Base-by-base conservation (phyloP, 148 eudicot species). In the Selenicereus undatus region DNA sequence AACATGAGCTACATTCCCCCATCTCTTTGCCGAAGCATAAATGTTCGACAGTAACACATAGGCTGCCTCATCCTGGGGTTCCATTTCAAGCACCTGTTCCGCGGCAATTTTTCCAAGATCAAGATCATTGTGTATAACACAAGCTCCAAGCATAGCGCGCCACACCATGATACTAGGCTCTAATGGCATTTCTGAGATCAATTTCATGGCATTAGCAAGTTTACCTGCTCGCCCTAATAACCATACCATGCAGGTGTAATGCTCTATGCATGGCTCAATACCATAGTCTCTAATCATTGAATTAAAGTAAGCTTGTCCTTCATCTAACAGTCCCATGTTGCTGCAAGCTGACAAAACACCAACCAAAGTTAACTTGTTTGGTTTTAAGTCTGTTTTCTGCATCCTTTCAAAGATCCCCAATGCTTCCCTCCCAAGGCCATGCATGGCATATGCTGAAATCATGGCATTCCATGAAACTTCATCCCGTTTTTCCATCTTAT, bases 81-180 rank as follows among this genome's bases (percentile, higher is more conserved):
- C 97, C 89, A 91, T 82, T 78, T 95, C 86, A 75, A 93, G 94
- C 79, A 95, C 93, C 42, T 75, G 89, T 51, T 88, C 74, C 9
- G 94, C 94, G 30, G 94, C 88, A 64, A 86, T 78, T 81, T 78
- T 87, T 54, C 94, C 98, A 45, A 95, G 84, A 43, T 95, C 98
- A 76, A 88, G 76, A 78, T 95, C 84, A 29, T 91, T 89, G 83
- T 89, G 93, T 75, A 88, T 86, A 79, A 91, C 94, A 83, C 95
- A 93, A 36, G 97, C 95, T 45, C 94, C 94, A 16, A 95, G 93
- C 86, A 95, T 80, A 81, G 97, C 90, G 74, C 98, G 98, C 97
- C 98, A 95, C 11, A 93, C 77, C 98, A 93, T 91, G 35, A 95
- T 85, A 87, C 93, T 91, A 10, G 98, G 97, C 81, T 89, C 86